A percentile compares a stretch with the other conserved stretches of the same genome.
These are phyloP conservation scores for Sporormia fimetaria DNA, from an alignment of 495 filamentous ascomycete species.

Conservation along the genomic window DNA sequence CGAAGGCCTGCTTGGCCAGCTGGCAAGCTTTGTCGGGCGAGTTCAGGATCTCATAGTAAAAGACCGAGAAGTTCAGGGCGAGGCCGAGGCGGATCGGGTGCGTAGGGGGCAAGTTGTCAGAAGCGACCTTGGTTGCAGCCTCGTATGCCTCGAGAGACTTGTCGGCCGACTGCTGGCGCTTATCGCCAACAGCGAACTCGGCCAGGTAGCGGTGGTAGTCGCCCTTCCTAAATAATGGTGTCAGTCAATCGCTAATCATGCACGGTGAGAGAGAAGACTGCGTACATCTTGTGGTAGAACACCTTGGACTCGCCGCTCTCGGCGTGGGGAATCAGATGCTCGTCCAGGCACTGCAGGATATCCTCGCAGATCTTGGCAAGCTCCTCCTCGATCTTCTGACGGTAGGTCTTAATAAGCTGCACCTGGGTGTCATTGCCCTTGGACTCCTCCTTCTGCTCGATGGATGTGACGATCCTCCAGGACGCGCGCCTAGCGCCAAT, in stretches of 20 bases:
- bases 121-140: slow-evolving; percentile 97
- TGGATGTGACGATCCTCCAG: slow-evolving; percentile 99
- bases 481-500: slow-evolving; percentile 97
- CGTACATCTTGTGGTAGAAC: slow-evolving; percentile 99
- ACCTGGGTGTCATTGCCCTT: slow-evolving; percentile 97
- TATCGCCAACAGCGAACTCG: slow-evolving; percentile 96
- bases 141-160: slow-evolving; percentile 99
- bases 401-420: slow-evolving; percentile 94
- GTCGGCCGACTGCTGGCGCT: slow-evolving; percentile 94
- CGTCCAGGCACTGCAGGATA: slow-evolving; percentile 90
- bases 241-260: background rate
- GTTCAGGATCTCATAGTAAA: slow-evolving; percentile 99
- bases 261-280: slow-evolving; percentile 9
- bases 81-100: slow-evolving; percentile 98
- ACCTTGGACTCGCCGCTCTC: slow-evolving; percentile 98
- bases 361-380: slow-evolving; percentile 99
- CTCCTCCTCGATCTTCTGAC: slow-evolving; percentile 97
- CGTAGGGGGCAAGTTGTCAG: slow-evolving; percentile 93
- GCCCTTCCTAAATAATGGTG: slow-evolving; percentile 65
- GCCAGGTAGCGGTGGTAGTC: slow-evolving; percentile 99
- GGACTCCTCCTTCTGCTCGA: slow-evolving; percentile 99
- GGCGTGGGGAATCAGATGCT: slow-evolving; percentile 92
- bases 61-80: slow-evolving; percentile 98
- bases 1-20: slow-evolving; percentile 97
- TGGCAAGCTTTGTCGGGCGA: slow-evolving; percentile 98